Evolutionary conservation across 179 eudicot species (phyloP).

Genomic region (Patellifolia procumbens): DNA sequence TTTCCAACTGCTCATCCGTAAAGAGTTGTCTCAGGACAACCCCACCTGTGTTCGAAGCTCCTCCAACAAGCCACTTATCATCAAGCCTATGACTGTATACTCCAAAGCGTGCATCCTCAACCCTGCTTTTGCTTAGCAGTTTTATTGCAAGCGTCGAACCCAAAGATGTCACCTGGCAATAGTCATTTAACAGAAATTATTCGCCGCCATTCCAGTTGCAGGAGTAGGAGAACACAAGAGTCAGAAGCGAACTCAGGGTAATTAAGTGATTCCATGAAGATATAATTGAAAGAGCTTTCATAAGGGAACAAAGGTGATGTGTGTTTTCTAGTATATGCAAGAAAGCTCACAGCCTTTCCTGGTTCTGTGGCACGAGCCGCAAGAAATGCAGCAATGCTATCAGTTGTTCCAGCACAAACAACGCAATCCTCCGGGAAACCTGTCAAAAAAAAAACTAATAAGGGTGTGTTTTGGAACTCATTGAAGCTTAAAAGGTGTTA

Average conservation of each 20-base stretch:
- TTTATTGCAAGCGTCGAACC: slow-evolving; percentile 98
- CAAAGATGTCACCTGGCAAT: slow-evolving; percentile 78
- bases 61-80: slow-evolving; percentile 98
- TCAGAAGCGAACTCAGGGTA: background rate
- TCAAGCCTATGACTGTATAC: slow-evolving; percentile 98
- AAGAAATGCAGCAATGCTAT: slow-evolving; percentile 98
- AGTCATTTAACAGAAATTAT: background rate
- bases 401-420: slow-evolving; percentile 94
- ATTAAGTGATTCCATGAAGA: background rate
- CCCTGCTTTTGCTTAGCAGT: slow-evolving; percentile 77
- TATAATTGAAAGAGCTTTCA: background rate
- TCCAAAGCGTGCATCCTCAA: slow-evolving; percentile 91
- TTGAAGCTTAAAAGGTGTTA: too few species aligned
- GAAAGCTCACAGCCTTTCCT: slow-evolving; percentile 80
- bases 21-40: slow-evolving; percentile 77
- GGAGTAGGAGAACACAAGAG: background rate
- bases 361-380: slow-evolving; percentile 91
- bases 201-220: background rate
- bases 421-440: slow-evolving; percentile 62
- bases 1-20: slow-evolving; percentile 68
- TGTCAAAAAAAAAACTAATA: slow-evolving; percentile 16
- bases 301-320: background rate
- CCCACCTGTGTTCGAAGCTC: slow-evolving; percentile 98
- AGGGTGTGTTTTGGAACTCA: too few species aligned
- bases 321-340: background rate